A percentile compares a stretch with the other conserved stretches of the same genome.
Evolutionary conservation across 331 rosid species (phyloP).

Genomic region (Erythrophleum ivorense): DNA sequence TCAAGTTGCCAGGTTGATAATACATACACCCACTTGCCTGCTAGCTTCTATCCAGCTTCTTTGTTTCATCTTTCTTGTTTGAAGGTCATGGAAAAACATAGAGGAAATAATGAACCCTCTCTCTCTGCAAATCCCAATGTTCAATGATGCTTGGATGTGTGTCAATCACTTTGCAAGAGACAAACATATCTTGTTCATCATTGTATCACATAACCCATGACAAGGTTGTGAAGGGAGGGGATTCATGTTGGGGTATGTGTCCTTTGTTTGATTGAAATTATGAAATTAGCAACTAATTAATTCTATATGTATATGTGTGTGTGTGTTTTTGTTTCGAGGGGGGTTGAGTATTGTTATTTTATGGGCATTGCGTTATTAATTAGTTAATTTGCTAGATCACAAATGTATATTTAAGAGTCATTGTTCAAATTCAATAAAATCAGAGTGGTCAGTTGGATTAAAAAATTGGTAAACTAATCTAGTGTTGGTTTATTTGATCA

Average conservation of each 20-base stretch:
- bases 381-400: neutral
- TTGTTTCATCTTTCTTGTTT: conserved; percentile 48
- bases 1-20: conserved; percentile 47
- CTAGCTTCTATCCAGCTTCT: neutral
- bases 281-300: neutral
- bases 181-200: conserved; percentile 52
- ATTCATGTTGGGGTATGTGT: conserved; percentile 54
- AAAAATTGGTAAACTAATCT: too few species aligned
- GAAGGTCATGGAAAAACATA: conserved; percentile 46
- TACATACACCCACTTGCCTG: conserved; percentile 19
- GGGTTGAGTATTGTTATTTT: neutral
- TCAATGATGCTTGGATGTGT: conserved; percentile 24
- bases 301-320: neutral
- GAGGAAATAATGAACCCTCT: conserved; percentile 11
- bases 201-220: conserved; percentile 37
- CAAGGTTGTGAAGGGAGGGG: conserved; percentile 40
- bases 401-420: neutral
- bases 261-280: neutral
- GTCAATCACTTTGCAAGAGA: conserved; percentile 45
- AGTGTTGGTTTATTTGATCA: too few species aligned
- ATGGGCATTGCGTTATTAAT: neutral
- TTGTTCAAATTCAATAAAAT: neutral
- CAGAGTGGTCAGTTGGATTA: too few species aligned
- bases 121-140: neutral
- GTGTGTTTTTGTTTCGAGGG: too few species aligned